phyloP scores from a whole-genome alignment of 176 grass and related monocot species.

The Aegilops bicornis region DNA sequence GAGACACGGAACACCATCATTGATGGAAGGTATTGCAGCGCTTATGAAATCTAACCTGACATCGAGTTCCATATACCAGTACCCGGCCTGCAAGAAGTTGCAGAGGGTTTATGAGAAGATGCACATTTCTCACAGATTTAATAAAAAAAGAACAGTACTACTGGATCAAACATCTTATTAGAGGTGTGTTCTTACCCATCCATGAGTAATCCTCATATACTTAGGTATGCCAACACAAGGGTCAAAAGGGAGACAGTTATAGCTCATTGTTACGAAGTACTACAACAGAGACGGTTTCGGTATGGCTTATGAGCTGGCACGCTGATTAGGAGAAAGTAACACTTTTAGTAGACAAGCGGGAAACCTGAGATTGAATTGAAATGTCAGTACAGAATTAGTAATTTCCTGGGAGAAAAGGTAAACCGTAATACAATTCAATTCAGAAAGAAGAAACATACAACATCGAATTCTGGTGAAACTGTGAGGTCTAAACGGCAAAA shows the following conservation, averaged over 20 bases:
- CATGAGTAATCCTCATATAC: background rate
- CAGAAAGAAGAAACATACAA: background rate
- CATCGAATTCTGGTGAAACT: background rate
- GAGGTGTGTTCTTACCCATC: background rate
- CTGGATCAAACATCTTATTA: background rate
- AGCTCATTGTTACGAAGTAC: background rate
- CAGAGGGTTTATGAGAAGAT: background rate
- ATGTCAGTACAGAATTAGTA: background rate
- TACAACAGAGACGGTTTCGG: background rate
- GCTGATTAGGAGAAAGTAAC: background rate
- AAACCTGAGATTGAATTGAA: background rate
- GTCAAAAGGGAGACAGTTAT: background rate
- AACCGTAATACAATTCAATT: background rate
- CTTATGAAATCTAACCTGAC: background rate
- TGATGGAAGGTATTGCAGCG: background rate
- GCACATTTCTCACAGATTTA: background rate
- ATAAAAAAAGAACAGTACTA: background rate
- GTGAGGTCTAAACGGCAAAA: background rate
- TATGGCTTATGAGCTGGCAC: background rate
- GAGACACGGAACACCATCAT: background rate
- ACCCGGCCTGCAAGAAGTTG: background rate
- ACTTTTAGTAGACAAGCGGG: background rate
- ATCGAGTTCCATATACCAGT: background rate
- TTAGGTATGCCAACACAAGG: background rate
- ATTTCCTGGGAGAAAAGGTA: background rate